Evolutionary conservation across 148 eudicot genomes (phyloP).

Genomic region (Suaeda aralocaspica): DNA sequence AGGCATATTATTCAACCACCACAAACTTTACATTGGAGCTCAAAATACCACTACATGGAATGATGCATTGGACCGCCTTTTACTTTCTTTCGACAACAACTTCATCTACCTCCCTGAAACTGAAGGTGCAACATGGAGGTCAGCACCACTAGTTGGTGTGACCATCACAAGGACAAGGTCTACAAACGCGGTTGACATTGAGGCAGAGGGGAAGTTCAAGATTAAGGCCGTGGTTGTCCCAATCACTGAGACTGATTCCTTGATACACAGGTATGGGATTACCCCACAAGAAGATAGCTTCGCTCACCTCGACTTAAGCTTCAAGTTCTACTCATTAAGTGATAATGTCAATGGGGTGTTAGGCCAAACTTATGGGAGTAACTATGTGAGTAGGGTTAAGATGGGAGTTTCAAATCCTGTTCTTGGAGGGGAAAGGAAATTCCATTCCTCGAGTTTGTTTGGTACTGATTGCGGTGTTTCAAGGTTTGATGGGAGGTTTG

Average conservation of each 20-base stretch:
- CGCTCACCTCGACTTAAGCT: conserved; percentile 73
- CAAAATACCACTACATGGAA: conserved; percentile 45
- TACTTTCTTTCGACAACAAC: conserved; percentile 35
- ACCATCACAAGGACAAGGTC: conserved; percentile 35
- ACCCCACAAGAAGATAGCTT: conserved; percentile 58
- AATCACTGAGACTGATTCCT: conserved; percentile 50
- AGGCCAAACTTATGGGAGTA: conserved; percentile 66
- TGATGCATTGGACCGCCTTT: conserved; percentile 42
- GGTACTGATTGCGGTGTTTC: conserved; percentile 56
- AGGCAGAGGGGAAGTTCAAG: conserved; percentile 60
- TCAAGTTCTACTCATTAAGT: conserved; percentile 62
- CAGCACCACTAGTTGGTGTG: conserved; percentile 2
- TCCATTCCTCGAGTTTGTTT: conserved; percentile 52
- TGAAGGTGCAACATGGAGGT: conserved; percentile 48
- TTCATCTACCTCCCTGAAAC: conserved; percentile 31
- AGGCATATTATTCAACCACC: conserved; percentile 51
- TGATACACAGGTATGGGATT: conserved; percentile 57
- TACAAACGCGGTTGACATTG: conserved; percentile 52
- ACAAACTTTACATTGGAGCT: conserved; percentile 45
- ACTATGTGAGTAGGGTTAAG: conserved; percentile 61
- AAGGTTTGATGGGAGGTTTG: conserved; percentile 30
- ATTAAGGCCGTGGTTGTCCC: conserved; percentile 64
- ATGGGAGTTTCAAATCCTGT: conserved; percentile 65
- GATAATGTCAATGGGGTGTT: conserved; percentile 63
- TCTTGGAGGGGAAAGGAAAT: conserved; percentile 60